Percentiles rank a stretch among this genome's conserved stretches.
Conservation (phyloP, 164 flowering plant species). For the Chimonanthus salicifolius region DNA sequence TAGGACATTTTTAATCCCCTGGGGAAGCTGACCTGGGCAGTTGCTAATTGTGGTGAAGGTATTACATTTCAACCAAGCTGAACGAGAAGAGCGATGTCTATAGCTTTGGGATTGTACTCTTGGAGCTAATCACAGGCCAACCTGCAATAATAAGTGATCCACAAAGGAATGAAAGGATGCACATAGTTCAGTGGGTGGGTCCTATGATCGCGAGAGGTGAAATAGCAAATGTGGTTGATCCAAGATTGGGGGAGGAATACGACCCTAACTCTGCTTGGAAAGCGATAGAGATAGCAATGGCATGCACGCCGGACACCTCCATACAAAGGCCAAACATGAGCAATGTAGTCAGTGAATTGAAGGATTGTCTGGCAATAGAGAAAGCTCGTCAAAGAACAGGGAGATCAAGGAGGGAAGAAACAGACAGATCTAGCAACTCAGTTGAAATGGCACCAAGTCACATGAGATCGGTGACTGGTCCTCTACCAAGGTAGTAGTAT, state of each 20-base stretch:
- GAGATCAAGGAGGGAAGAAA: background rate
- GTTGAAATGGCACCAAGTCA: background rate
- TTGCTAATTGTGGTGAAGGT: conserved; percentile 15
- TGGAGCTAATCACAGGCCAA: conserved; percentile 42
- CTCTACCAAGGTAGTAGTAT: conserved; percentile 2
- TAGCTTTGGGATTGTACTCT: conserved; percentile 46
- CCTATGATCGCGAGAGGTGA: conserved; percentile 31
- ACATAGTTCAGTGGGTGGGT: conserved; percentile 30
- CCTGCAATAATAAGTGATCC: conserved; percentile 17
- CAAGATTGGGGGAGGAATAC: conserved; percentile 26
- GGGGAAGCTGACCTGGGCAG: background rate
- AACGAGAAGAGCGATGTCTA: conserved; percentile 51
- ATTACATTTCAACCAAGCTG: conserved; percentile 20
- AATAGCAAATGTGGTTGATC: conserved; percentile 29
- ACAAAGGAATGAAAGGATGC: conserved; percentile 2
- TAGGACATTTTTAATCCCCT: background rate
- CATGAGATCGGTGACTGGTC: background rate
- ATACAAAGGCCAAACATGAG: conserved; percentile 36
- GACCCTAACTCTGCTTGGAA: conserved; percentile 37
- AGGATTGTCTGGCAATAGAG: conserved; percentile 25
- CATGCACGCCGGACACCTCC: conserved; percentile 24
- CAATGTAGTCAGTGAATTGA: conserved; percentile 15
- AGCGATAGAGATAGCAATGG: conserved; percentile 40
- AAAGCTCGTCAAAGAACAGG: background rate
- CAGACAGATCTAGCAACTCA: background rate